Evolutionary conservation across 164 flowering plant genomes (phyloP), one percentile per base, ranked within the genome.

Genomic region (Nymphaea colorata): DNA sequence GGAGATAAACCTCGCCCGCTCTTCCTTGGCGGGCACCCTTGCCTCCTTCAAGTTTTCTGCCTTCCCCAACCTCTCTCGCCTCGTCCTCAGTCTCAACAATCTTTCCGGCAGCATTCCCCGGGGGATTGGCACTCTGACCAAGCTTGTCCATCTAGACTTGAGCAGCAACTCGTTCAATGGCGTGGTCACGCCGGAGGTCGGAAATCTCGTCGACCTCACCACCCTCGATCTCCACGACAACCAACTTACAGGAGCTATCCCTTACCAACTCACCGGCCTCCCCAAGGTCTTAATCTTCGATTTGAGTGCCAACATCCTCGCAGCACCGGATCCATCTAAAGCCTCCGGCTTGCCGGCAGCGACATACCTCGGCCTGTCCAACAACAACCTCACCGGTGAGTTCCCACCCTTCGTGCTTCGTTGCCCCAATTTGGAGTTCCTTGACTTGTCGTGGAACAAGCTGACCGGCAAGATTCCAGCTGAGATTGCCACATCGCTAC

Each of bases 341-440:
- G 71, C 75, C 42, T 45, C 74, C 6, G 10, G 62, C 64, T 73
- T 83, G 81, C 80, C 82, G 16, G 16, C 45, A 11, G 66, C 81
- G 41, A 78, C 74, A 4, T 42, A 70, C 61, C 82, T 83, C 61
- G 65, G 73, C 53, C 67, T 81, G 4, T 68, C 1, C 53, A 15
- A 18, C 60, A 79, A 83, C 57, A 14, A 47, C 25, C 66, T 79
- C 61, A 7, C 42, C 0, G 62, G 67, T 18, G 76, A 74, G 2
- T 73, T 83, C 61, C 86, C 86, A 11, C 44, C 69, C 7, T 83
- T 83, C 75, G 73, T 83, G 41, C 62, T 62, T 17, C 55, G 64
- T 4, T 80, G 79, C 61, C 44, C 6, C 11, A 83, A 75, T 41
- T 70, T 83, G 43, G 72, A 72, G 3, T 76, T 42, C 67, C 78